Base-by-base conservation (phyloP, 2,329 filamentous ascomycete genomes). In the Ophiostoma populinum region DNA sequence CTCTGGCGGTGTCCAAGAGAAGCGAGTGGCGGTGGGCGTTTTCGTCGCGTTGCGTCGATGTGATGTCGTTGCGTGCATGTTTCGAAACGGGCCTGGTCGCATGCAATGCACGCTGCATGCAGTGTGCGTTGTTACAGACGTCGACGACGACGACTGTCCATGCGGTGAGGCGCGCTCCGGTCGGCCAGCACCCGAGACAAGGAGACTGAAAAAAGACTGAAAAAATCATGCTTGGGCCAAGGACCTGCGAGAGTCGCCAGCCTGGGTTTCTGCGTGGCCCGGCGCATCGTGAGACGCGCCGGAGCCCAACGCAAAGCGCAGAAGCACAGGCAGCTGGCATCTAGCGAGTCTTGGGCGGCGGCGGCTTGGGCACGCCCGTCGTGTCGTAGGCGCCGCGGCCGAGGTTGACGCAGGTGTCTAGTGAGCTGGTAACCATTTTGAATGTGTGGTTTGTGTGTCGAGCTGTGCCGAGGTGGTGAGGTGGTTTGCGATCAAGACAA, bases 341-440 rank as follows among this genome's bases (percentile, higher is more conserved):
- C 51, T 53, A 53, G 41, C 50, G 47, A 25, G 51, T 48, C 47
- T 55, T 54, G 20, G 52, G 53, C 37, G 51, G 53, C 34, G 50
- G 48, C 9, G 53, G 53, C 46, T 55, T 55, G 22, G 51, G 52
- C 8, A 55, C 51, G 19, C 53, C 53, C 19, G 53, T 55, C 38
- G 52, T 55, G 42, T 55, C 53, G 37, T 55, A 55, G 41, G 52
- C 53, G 19, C 52, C 52, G 10, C 53, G 48, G 45, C 52, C 53
- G 37, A 52, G 48, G 48, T 55, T 54, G 47, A 47, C 40, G 31
- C 43, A 41, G 26, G 40, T 36, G 43, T 49, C 45, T 39, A 49
- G 49, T 40, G 45, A 44, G 45, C 44, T 46, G 44, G 44, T 43
- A 37, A 53, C 47, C 52, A 55, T 55, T 43, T 35, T 52, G 50